A percentile compares a stretch with the other conserved stretches of the same genome.
Conservation (phyloP, 305 asterid genomes). For the Vinca major region DNA sequence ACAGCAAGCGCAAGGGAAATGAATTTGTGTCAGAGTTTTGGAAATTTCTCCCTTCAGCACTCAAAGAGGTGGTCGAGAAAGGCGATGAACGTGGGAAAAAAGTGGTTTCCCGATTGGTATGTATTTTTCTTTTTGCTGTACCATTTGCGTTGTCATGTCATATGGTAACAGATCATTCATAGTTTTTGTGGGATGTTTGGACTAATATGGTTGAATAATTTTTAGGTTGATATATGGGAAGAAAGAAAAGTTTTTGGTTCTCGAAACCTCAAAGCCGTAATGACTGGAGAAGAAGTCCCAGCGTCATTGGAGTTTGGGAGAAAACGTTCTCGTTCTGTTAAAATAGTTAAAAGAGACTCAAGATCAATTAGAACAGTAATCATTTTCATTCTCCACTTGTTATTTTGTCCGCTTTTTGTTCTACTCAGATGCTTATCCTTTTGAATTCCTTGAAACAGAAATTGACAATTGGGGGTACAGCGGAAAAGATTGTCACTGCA, state of each 20-base stretch:
- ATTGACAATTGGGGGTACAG: slow-evolving; percentile 68
- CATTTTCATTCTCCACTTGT: slow-evolving; percentile 15
- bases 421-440: not conserved
- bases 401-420: not conserved
- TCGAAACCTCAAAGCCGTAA: slow-evolving; percentile 56
- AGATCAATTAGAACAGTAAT: slow-evolving; percentile 75
- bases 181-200: not conserved
- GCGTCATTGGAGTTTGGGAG: slow-evolving; percentile 62
- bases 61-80: slow-evolving; percentile 49
- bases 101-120: slow-evolving; percentile 73
- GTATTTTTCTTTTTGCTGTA: slow-evolving; percentile 13
- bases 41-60: slow-evolving; percentile 89
- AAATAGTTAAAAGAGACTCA: slow-evolving; percentile 70
- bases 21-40: slow-evolving; percentile 85
- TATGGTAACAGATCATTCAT: not conserved
- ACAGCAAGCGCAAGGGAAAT: slow-evolving; percentile 91
- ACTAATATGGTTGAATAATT: slow-evolving; percentile 11
- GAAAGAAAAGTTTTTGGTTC: slow-evolving; percentile 89
- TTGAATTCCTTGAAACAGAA: slow-evolving; percentile 38
- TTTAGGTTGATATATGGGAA: slow-evolving; percentile 86
- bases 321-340: slow-evolving; percentile 70
- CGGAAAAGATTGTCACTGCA: slow-evolving; percentile 84
- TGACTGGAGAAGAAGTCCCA: slow-evolving; percentile 76
- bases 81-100: slow-evolving; percentile 68
- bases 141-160: not conserved